Base-by-base conservation (phyloP, 192 early-diverging fungal genomes). In the Rhizophlyctis rosea region DNA sequence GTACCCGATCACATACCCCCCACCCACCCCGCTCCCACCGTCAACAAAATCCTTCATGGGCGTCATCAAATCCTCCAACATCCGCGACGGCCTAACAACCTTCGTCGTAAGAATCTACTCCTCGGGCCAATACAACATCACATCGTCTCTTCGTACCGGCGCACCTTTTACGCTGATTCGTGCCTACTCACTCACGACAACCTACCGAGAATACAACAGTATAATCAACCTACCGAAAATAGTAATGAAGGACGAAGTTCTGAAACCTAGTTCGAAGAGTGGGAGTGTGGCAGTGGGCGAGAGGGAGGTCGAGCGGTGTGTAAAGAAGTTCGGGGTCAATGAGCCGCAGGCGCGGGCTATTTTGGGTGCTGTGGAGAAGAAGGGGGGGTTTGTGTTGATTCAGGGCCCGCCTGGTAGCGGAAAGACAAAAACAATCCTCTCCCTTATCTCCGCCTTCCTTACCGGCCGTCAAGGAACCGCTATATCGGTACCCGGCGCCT, bases 391-490 rank as follows among this genome's bases (percentile, higher is more conserved):
- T 59, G 87, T 89, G 1, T 70, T 98, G 5, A 92, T 96, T 72
- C 93, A 98, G 71, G 96, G 75, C 28, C 75, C 70, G 34, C 74
- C 76, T n/a, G 85, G 84, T 14, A 83, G 78, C 9, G 91, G 90
- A 27, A 94, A 94, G 66, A 96, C 95, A 1, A 90, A 92, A 64
- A 96, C 93, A 1, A 94, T 98, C 67, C 68, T 98, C 23, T 86
- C 86, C 1, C 73, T 98, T 3, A 77, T 94, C 47, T 90, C 87
- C 3, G 79, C 86, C 3, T 71, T 95, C 1, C 68, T 90, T 11
- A 72, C 71, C 16, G 61, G 54, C 3, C 23, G 34, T 30, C 47
- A 54, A 30, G 52, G 55, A 3, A 50, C 25, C 21, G 61, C 54
- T 25, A 67, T 72, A 21, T 16, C 29, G 32, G 62, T 66, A 13